These are phyloP conservation scores for Sarocladium strictum DNA, from an alignment of 2,329 filamentous ascomycete genomes.

Conservation along the genomic window DNA sequence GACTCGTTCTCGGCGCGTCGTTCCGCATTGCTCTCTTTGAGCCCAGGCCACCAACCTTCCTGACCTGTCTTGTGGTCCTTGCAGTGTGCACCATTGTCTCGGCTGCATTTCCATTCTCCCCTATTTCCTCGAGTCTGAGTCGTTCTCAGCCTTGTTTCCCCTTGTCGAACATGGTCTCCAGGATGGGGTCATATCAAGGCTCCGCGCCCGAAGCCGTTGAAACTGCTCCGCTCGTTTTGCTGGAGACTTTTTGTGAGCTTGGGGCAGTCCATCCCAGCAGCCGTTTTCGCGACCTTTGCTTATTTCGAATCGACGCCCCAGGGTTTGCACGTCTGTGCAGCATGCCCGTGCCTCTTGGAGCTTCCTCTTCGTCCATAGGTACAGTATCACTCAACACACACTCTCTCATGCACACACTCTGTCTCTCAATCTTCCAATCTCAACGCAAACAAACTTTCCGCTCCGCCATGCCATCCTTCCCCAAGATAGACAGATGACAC, in stretches of 20 bases:
- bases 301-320: too few relatives aligned
- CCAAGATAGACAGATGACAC: too few relatives aligned
- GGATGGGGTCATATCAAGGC: neutral
- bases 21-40: too few relatives aligned
- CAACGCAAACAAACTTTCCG: too few relatives aligned
- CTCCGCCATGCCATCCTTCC: neutral
- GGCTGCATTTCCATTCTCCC: too few relatives aligned
- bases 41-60: too few relatives aligned
- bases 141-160: neutral
- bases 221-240: neutral
- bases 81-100: neutral
- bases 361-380: neutral
- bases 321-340: too few relatives aligned
- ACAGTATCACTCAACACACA: too few relatives aligned
- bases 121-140: too few relatives aligned
- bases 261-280: neutral
- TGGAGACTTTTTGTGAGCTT: too few relatives aligned
- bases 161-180: neutral
- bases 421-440: neutral
- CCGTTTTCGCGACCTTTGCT: neutral
- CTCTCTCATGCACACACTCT: too few relatives aligned
- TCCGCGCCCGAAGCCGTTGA: neutral
- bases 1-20: conserved; percentile 1
- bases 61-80: too few relatives aligned
- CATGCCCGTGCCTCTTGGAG: neutral